phyloP scores from a whole-genome alignment of 2,329 filamentous ascomycete species.

The Colletotrichum sp. region DNA sequence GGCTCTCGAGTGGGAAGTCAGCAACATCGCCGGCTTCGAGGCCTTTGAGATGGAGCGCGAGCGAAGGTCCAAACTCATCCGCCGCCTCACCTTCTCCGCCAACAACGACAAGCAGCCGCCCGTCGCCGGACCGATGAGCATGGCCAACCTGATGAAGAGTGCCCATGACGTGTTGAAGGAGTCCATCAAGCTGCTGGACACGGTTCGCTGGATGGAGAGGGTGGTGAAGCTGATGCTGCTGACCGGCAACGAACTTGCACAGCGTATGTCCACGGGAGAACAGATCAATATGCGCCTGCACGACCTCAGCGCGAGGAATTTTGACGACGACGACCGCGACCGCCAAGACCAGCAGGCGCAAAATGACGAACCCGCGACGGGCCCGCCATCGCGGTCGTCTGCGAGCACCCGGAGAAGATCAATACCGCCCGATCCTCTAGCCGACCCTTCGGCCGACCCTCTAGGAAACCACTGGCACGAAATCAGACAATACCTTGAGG shows the following conservation, averaged over 20 bases:
- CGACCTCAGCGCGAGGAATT: not conserved
- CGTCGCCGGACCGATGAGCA: conserved; percentile 41
- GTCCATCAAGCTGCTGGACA: conserved; percentile 50
- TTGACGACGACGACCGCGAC: not conserved
- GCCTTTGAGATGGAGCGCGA: conserved; percentile 28
- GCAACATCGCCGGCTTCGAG: conserved; percentile 46
- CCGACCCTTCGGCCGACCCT: conserved; percentile 24
- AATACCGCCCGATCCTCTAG: not conserved
- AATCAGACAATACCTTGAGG: conserved; percentile 51
- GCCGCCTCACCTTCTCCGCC: not conserved
- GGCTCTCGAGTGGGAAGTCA: conserved; percentile 45
- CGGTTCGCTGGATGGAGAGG: conserved; percentile 52
- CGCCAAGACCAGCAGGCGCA: conserved; percentile 8
- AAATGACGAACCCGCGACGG: conserved; percentile 17
- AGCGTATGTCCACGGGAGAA: conserved; percentile 25
- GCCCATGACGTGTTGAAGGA: conserved; percentile 51
- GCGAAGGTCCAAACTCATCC: conserved; percentile 26
- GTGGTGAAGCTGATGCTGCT: conserved; percentile 48
- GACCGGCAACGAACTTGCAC: conserved; percentile 47
- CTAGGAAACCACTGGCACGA: conserved; percentile 48
- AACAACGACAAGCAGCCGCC: conserved; percentile 6
- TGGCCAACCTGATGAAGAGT: conserved; percentile 52
- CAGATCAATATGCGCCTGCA: conserved; percentile 22
- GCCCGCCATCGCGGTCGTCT: conserved; percentile 3
- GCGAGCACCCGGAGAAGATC: conserved; percentile 9